phyloP scores from a whole-genome alignment of 2,329 filamentous ascomycete genomes.

The Pyricularia pennisetigena region DNA sequence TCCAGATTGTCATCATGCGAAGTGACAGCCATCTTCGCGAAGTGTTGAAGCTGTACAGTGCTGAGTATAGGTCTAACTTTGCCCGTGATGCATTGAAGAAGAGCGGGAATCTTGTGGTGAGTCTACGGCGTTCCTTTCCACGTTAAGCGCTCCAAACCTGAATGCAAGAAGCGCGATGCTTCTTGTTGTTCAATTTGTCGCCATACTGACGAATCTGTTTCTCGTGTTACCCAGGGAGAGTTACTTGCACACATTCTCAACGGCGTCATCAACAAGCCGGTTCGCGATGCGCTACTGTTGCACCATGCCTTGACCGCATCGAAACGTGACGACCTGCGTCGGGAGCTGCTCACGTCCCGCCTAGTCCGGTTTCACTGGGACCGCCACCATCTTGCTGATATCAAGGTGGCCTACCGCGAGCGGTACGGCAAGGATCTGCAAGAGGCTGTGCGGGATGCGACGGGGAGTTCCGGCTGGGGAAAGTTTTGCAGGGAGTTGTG shows the following conservation, averaged over 20 bases:
- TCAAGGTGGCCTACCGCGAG: slow-evolving; percentile 71
- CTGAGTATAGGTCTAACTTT: slow-evolving; percentile 68
- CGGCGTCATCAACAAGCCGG: slow-evolving; percentile 89
- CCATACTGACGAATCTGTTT: not conserved
- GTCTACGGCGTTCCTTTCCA: slow-evolving; percentile 24
- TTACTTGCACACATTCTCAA: slow-evolving; percentile 92
- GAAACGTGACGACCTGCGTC: slow-evolving; percentile 60
- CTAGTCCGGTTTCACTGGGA: slow-evolving; percentile 93
- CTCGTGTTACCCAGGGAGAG: slow-evolving; percentile 60
- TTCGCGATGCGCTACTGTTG: slow-evolving; percentile 82
- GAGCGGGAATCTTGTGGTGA: slow-evolving; percentile 84
- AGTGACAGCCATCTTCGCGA: slow-evolving; percentile 77
- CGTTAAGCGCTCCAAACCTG: not conserved
- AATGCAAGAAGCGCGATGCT: too few species aligned
- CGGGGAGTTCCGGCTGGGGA: slow-evolving; percentile 61
- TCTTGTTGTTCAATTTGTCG: too few species aligned
- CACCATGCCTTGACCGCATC: slow-evolving; percentile 79
- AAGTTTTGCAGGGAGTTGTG: slow-evolving; percentile 65
- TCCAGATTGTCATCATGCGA: slow-evolving; percentile 70
- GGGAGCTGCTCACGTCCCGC: slow-evolving; percentile 79
- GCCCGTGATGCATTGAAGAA: slow-evolving; percentile 79
- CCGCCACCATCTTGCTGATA: slow-evolving; percentile 63
- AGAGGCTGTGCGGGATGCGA: slow-evolving; percentile 68
- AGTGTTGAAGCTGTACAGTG: slow-evolving; percentile 68
- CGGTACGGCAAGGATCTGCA: slow-evolving; percentile 68